Evolutionary conservation across 257 asterid species (phyloP).

Genomic region (Marsdenia floribunda): DNA sequence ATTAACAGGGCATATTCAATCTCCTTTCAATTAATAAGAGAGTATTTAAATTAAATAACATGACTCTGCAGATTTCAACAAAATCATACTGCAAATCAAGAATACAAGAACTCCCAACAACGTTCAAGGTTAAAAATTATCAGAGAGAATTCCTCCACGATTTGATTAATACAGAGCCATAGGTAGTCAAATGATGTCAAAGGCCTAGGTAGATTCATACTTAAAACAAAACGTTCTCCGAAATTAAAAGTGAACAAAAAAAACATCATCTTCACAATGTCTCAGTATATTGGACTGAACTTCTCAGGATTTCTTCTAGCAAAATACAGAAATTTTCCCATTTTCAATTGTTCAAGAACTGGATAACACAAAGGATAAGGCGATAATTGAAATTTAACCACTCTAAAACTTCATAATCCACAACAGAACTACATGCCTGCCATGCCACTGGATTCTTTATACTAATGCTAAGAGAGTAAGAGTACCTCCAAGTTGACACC

Average conservation of each 20-base stretch:
- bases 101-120: background rate
- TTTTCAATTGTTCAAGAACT: background rate
- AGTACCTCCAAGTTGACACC: conserved; percentile 88
- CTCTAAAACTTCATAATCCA: background rate
- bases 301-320: background rate
- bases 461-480: background rate
- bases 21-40: background rate
- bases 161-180: background rate
- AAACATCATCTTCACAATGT: background rate
- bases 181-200: background rate
- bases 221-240: background rate
- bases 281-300: background rate
- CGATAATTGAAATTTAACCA: background rate
- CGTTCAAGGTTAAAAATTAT: background rate
- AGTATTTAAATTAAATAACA: background rate
- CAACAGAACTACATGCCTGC: background rate
- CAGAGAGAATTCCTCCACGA: background rate
- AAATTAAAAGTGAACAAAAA: background rate
- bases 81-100: conserved; percentile 1
- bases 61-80: background rate
- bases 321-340: background rate
- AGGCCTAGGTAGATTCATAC: background rate
- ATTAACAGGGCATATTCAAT: background rate
- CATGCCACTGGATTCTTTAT: background rate
- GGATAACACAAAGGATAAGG: background rate